These are phyloP conservation scores for Lepidium didymum DNA, from an alignment of 345 rosid genomes.

Conservation along the genomic window DNA sequence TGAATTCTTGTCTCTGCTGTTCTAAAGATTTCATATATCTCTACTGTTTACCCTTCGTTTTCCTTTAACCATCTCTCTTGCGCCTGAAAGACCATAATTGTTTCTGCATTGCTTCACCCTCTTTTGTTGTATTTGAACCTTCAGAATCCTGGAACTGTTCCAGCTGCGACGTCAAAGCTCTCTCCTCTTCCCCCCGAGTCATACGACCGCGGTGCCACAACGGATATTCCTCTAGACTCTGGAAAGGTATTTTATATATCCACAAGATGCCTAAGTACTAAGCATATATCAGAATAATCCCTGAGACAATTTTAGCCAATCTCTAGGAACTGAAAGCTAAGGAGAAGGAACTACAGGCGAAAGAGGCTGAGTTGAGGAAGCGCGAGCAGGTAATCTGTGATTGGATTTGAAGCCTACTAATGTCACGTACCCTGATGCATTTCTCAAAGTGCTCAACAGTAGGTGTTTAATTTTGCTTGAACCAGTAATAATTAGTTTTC, in stretches of 20 bases:
- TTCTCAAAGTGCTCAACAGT: not conserved
- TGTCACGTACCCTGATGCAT: not conserved
- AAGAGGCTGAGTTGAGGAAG: constrained; percentile 77
- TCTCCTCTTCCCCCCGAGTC: constrained; percentile 91
- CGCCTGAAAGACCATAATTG: not conserved
- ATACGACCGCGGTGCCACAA: constrained; percentile 76
- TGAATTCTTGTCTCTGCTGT: not conserved
- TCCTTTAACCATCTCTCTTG: not conserved
- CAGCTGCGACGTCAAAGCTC: constrained; percentile 67
- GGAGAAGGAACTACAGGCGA: constrained; percentile 93
- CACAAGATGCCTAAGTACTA: not conserved
- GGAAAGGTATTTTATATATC: constrained; percentile 45
- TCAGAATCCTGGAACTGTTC: constrained; percentile 71
- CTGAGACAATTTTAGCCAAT: constrained; percentile 2
- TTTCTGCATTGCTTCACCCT: not conserved
- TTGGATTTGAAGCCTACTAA: not conserved
- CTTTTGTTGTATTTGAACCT: not conserved
- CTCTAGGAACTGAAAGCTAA: constrained; percentile 67
- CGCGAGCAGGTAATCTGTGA: constrained; percentile 63
- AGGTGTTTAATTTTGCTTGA: not conserved
- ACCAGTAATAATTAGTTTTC: not conserved
- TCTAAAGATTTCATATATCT: not conserved
- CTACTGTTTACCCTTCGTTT: not conserved
- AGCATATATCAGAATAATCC: not conserved
- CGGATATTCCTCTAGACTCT: constrained; percentile 77